Conservation (phyloP, 148 eudicot species). For the Vaccinium vitisidaea region DNA sequence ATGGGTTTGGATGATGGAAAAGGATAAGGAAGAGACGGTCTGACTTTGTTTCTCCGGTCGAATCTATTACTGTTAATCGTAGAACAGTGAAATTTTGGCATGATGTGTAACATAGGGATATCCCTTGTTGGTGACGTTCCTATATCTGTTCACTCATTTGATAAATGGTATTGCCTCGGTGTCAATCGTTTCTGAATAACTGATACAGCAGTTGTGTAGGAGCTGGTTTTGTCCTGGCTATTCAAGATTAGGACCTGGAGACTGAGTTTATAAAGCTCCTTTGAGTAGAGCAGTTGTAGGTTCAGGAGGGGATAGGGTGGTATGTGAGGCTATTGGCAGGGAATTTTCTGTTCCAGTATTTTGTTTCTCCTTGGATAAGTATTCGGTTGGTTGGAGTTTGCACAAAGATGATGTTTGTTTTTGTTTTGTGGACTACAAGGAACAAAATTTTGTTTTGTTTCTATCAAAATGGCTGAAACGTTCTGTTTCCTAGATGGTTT, state of each 20-base stretch:
- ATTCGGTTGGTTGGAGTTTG: neutral
- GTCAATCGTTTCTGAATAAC: neutral
- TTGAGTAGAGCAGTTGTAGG: neutral
- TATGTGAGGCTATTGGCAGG: neutral
- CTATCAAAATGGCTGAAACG: neutral
- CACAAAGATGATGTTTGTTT: neutral
- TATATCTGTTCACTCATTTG: neutral
- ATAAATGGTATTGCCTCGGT: neutral
- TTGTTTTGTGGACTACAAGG: neutral
- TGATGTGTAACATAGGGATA: neutral
- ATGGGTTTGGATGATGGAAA: neutral
- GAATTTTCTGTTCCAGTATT: neutral
- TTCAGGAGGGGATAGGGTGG: neutral
- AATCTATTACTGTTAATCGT: neutral
- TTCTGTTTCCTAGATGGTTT: neutral
- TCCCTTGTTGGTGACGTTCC: neutral
- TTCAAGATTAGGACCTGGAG: neutral
- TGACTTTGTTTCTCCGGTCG: neutral
- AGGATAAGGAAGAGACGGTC: neutral
- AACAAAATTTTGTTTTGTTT: neutral
- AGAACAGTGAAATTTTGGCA: neutral
- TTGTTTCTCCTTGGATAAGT: neutral
- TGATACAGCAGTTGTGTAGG: neutral
- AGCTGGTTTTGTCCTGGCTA: neutral
- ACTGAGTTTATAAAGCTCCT: neutral